Evolutionary conservation across 495 filamentous ascomycete genomes (phyloP).

Genomic region (Terfezia claveryi): DNA sequence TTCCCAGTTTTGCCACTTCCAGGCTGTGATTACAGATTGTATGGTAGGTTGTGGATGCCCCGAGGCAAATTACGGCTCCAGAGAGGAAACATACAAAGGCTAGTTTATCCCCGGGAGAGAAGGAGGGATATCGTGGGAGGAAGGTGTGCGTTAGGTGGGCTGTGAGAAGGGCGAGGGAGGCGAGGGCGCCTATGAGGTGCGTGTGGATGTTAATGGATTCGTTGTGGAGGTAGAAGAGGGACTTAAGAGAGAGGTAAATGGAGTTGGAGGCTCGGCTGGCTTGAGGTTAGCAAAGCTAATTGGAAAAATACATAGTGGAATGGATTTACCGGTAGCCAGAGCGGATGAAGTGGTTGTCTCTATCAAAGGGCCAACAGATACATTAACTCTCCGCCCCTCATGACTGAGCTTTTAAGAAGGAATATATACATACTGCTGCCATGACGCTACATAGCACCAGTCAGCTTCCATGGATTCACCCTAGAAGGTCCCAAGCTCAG

Average conservation of each 20-base stretch:
- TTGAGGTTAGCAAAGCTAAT: background rate
- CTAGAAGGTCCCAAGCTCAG: too few relatives aligned
- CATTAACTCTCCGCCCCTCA: background rate
- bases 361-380: slow-evolving; percentile 1
- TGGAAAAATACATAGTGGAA: background rate
- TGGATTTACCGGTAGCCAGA: slow-evolving; percentile 37
- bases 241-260: slow-evolving; percentile 38
- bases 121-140: slow-evolving; percentile 43
- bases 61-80: slow-evolving; percentile 52
- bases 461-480: too few relatives aligned
- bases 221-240: slow-evolving; percentile 63
- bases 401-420: background rate
- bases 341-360: slow-evolving; percentile 54
- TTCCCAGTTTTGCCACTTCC: slow-evolving; percentile 33
- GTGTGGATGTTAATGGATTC: slow-evolving; percentile 90
- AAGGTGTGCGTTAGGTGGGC: slow-evolving; percentile 28
- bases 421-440: slow-evolving; percentile 14
- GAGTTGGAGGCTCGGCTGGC: slow-evolving; percentile 36
- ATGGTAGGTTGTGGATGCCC: slow-evolving; percentile 68
- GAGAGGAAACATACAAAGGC: slow-evolving; percentile 62
- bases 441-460: background rate
- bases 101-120: slow-evolving; percentile 39
- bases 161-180: slow-evolving; percentile 23
- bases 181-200: slow-evolving; percentile 46
- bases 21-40: slow-evolving; percentile 46